phyloP scores from a whole-genome alignment of 768 basidiomycete species.

The Saitozyma podzolica region DNA sequence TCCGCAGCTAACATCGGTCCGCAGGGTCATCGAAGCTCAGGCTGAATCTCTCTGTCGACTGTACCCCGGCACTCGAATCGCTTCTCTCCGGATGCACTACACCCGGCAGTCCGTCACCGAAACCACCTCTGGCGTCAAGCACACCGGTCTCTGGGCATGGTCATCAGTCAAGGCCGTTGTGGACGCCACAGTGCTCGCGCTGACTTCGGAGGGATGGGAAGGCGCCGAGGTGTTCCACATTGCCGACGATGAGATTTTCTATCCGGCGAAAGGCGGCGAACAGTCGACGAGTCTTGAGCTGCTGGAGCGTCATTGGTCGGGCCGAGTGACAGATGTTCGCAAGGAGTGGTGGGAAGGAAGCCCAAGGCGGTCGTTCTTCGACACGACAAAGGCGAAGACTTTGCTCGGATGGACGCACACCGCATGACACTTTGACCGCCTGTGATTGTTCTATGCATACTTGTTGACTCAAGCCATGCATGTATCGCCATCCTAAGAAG shows the following conservation, averaged over 20 bases:
- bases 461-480: too few relatives aligned
- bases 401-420: slow-evolving; percentile 9
- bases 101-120: slow-evolving; percentile 7
- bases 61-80: slow-evolving; percentile 4
- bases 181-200: not conserved
- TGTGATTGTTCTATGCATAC: too few relatives aligned
- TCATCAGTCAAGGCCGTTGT: slow-evolving; percentile 9
- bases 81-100: slow-evolving; percentile 9
- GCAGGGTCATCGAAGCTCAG: not conserved
- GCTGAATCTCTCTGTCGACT: slow-evolving; percentile 1
- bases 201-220: slow-evolving; percentile 8
- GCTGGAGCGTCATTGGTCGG: slow-evolving; percentile 4
- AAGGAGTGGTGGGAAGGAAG: slow-evolving; percentile 6
- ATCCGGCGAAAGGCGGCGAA: slow-evolving; percentile 1
- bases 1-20: not conserved
- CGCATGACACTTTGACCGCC: not conserved
- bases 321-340: slow-evolving; percentile 1
- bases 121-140: slow-evolving; percentile 6
- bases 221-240: slow-evolving; percentile 10
- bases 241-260: slow-evolving; percentile 6
- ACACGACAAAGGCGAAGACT: slow-evolving; percentile 9
- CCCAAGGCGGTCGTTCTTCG: slow-evolving; percentile 9
- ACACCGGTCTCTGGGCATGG: slow-evolving; percentile 11
- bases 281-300: slow-evolving; percentile 2
- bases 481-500: too few relatives aligned